A percentile compares a stretch with the other conserved stretches of the same genome.
These are phyloP conservation scores for Ophiognomonia clavigignenti-juglandacearum DNA, from an alignment of 2,329 filamentous ascomycete genomes.

Conservation along the genomic window DNA sequence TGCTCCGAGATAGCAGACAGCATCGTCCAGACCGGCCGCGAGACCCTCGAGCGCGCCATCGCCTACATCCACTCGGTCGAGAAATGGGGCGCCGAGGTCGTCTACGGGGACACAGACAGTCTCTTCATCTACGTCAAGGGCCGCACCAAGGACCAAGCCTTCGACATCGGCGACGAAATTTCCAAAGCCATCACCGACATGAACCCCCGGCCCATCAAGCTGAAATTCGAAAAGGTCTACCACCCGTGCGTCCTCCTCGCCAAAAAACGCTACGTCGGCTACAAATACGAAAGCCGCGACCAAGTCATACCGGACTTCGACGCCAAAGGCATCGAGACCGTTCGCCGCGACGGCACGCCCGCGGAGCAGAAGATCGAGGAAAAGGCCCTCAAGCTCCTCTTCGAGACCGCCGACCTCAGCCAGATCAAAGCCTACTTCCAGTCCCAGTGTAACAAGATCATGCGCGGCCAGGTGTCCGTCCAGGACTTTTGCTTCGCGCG, in stretches of 20 bases:
- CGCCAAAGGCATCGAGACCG: constrained; percentile 97
- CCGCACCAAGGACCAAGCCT: constrained; percentile 81
- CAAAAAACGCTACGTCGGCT: constrained; percentile 97
- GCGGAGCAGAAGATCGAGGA: constrained; percentile 97
- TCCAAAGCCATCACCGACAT: constrained; percentile 79
- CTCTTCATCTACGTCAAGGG: constrained; percentile 88
- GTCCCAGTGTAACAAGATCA: constrained; percentile 84
- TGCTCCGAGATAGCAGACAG: constrained; percentile 97
- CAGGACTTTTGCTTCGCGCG: constrained; percentile 95
- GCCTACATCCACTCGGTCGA: constrained; percentile 84
- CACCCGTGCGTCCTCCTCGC: constrained; percentile 89
- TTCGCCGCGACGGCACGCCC: constrained; percentile 88
- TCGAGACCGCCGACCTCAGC: constrained; percentile 83
- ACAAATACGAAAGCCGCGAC: constrained; percentile 80
- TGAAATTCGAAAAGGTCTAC: constrained; percentile 99
- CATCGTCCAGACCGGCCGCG: constrained; percentile 92
- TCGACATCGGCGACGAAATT: constrained; percentile 89
- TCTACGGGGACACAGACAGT: constrained; percentile 97
- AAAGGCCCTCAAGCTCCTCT: constrained; percentile 81
- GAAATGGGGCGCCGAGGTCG: constrained; percentile 90
- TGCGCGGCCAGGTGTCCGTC: constrained; percentile 80
- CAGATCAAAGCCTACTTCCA: constrained; percentile 89
- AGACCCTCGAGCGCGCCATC: constrained; percentile 91
- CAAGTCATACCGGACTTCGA: constrained; percentile 86
- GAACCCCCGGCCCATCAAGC: constrained; percentile 87